Evolutionary conservation across 2,329 filamentous ascomycete genomes (phyloP), one percentile per base, ranked within the genome.

Genomic region (Ampelomyces quisqualis): DNA sequence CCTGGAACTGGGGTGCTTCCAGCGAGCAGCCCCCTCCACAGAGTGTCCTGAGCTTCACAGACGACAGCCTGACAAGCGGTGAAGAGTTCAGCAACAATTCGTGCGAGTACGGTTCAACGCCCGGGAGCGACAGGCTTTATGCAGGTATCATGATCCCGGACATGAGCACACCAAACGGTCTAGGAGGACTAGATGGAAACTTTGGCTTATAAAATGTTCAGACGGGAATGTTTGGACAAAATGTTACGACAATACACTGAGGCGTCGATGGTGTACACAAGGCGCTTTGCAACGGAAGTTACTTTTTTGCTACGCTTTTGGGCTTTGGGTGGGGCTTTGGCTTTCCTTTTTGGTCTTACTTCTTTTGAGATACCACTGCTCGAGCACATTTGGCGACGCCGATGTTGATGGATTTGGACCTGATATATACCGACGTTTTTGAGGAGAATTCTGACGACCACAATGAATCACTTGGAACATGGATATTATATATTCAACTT

Each of bases 31-130:
- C 58, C 10, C 57, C 62, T 0, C 65, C 77, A 20, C 77, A 77
- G 50, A 81, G 78, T 45, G 77, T 80, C 3, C 63, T 80, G 20
- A 81, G 78, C 61, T 78, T 80, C 45, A 80, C 77, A 5, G 79
- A 81, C 32, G 79, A 82, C 58, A 81, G 78, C 43, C 53, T 81
- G 42, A 79, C 72, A 11, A 79, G 77, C 11, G 75, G 78, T 2
- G 74, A 75, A 37, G 64, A 69, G 31, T 70, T 69, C 45, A 62
- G 56, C 22, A 58, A 52, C 22, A 58, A 54, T 15, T 36, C 44
- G n/a, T 61, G 53, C 21, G 62, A 65, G 2, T 62, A 53, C 27
- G 58, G 52, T 1, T 53, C 55, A 6, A 60, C 61, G 15, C 58
- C 62, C 7, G 53, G 58, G 3, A 61, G 57, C 35, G 65, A 68